Evolutionary conservation across 345 rosid species (phyloP), one percentile per base, ranked within the genome.

Genomic region (Camelina sativa): DNA sequence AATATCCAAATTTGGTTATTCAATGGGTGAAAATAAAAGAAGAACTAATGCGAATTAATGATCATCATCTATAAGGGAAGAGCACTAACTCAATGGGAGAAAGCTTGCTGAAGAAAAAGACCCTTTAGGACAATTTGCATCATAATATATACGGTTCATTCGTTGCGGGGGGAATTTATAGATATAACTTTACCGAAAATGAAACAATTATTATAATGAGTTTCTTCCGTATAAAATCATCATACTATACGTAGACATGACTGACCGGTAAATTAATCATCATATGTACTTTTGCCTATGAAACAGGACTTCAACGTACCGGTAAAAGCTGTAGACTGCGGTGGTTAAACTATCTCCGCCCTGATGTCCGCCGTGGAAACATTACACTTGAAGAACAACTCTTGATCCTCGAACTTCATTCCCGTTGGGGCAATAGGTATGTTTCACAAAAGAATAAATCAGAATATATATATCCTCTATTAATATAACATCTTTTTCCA

Each of bases 241-340:
- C 72, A 70, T 38, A 55, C 48, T 70, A 37, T 76, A 47, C 53
- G 37, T 35, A 34, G 64, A 67, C 59, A 76, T 69, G 51, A 67
- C 57, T 37, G 16, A 69, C 5, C 40, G 32, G 55, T 71, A 76
- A 47, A 34, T 56, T 74, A 60, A 44, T 69, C 41, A 53, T 54
- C 71, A 64, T 58, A 34, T 34, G 37, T 43, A 22, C 54, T 59
- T 72, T 78, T 54, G 51, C 64, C 48, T 22, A 53, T 67, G 58
- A 68, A 74, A 77, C 85, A 95, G 99, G 97, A 44, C 87, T 95
- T 20, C 90, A 87, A 61, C 85, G 99, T 55, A 92, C 97, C 5
- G 99, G 99, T 10, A 95, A 95, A 84, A 95, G 99, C 67, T 95
- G 99, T 78, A 84, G 99, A 71, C 65, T 95, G 20, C 77, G 99